Evolutionary conservation across 129 eudicot species (phyloP), one percentile per base, ranked within the genome.

Genomic region (Dittrichia graveolens): DNA sequence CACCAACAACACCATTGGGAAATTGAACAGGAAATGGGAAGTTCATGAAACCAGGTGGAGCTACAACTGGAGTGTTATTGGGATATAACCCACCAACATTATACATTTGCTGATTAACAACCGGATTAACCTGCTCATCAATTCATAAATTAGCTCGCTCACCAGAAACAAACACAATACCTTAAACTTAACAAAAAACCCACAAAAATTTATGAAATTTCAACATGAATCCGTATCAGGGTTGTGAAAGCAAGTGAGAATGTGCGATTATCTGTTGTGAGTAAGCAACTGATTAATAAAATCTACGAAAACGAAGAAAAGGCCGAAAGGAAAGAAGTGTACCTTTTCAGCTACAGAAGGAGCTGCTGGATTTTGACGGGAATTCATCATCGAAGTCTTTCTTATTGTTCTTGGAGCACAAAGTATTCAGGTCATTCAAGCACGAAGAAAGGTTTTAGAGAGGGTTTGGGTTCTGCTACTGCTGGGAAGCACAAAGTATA

Each of bases 1-100:
- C 80, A 48, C 34, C 66, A 41, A 60, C 66, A 41, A 60, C 40
- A 9, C 83, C 81, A 75, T 49, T 78, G 5, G 73, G 75, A 44
- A 59, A 75, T 57, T 78, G 86, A 66, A 65, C 81, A 3, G 60
- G 87, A 59, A 60, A 75, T 7, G 75, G 89, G 44, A 64, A 69
- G 74, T 75, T 78, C 86, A 81, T 62, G 73, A 83, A 83, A 65
- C 45, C 3, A 44, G 70, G 44, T 54, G 74, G 67, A 47, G 74
- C 13, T 55, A 19, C 73, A 38, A 54, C 14, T 37, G 77, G 76
- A 45, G 68, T 61, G 34, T 74, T 69, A 56, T 73, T 82, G 13
- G 72, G 67, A 56, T 45, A 39, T 16, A 58, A 65, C 31, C 66
- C 73, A 7, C 66, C 77, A 61, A 24, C 47, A 40, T 78, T 82